A percentile compares a stretch with the other conserved stretches of the same genome.
Evolutionary conservation across 345 rosid species (phyloP).

Genomic region (Salix suchowensis): DNA sequence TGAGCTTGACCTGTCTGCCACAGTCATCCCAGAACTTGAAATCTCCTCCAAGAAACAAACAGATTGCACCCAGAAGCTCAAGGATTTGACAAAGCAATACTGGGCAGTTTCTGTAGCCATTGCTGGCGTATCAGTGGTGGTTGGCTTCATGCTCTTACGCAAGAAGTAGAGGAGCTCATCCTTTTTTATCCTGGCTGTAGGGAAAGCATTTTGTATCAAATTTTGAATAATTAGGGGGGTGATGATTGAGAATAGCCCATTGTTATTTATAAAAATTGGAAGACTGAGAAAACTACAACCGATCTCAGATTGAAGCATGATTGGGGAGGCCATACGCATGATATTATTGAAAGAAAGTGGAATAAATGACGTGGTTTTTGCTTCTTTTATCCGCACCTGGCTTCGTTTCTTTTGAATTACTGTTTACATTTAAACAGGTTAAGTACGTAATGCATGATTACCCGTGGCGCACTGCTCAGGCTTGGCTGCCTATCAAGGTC

Average conservation of each 20-base stretch:
- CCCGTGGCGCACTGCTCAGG: not conserved
- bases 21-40: constrained; percentile 59
- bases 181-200: not conserved
- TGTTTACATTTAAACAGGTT: too few species aligned
- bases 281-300: not conserved
- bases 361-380: not conserved
- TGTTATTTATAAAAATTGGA: not conserved
- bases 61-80: constrained; percentile 33
- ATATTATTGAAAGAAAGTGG: not conserved
- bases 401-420: too few species aligned
- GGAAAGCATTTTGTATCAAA: not conserved
- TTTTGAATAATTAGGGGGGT: constrained; percentile 16
- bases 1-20: constrained; percentile 55
- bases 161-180: constrained; percentile 44
- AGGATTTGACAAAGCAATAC: constrained; percentile 52
- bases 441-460: not conserved
- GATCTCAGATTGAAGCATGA: not conserved
- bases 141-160: constrained; percentile 51
- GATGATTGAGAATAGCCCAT: not conserved
- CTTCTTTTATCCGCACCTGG: not conserved
- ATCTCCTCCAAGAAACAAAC: constrained; percentile 40
- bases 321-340: not conserved
- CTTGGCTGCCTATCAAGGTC: not conserved
- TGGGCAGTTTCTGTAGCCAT: constrained; percentile 68
- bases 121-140: constrained; percentile 54